phyloP scores from a whole-genome alignment of 192 early-diverging fungal genomes.

The Chytriomyces hyalinus region DNA sequence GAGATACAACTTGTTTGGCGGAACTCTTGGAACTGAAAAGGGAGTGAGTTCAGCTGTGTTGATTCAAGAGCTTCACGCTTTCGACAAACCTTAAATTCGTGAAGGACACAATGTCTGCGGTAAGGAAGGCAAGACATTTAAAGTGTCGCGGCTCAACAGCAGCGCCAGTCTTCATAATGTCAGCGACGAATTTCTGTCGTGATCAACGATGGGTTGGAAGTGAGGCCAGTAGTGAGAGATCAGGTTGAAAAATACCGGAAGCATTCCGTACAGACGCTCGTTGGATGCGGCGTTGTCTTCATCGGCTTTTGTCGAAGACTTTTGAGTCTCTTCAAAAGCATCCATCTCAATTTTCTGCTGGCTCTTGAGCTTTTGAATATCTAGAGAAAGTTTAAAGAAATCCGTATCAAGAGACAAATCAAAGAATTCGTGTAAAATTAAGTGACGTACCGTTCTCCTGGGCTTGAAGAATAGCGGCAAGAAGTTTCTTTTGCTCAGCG shows the following conservation, averaged over 20 bases:
- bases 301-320: conserved; percentile 40
- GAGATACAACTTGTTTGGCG: conserved; percentile 45
- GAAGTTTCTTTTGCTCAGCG: conserved; percentile 8
- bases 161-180: neutral
- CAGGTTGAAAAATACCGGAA: conserved; percentile 28
- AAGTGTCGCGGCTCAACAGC: conserved; percentile 41
- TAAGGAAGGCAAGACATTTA: conserved; percentile 37
- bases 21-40: conserved; percentile 22
- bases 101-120: conserved; percentile 46
- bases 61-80: too few species aligned
- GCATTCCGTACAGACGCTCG: conserved; percentile 45
- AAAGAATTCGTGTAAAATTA: conserved; percentile 6
- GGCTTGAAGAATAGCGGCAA: neutral
- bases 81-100: conserved; percentile 34
- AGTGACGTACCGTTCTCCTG: conserved; percentile 18
- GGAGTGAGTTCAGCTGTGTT: neutral
- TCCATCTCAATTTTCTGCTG: conserved; percentile 51
- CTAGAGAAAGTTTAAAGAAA: neutral
- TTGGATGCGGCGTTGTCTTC: conserved; percentile 49
- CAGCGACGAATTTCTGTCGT: neutral
- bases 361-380: conserved; percentile 40
- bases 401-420: neutral
- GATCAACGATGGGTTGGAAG: too few species aligned
- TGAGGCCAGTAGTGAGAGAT: too few species aligned
- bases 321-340: conserved; percentile 38